These are phyloP conservation scores for Fallopia convolvulus DNA, from an alignment of 148 eudicot genomes.

Conservation along the genomic window DNA sequence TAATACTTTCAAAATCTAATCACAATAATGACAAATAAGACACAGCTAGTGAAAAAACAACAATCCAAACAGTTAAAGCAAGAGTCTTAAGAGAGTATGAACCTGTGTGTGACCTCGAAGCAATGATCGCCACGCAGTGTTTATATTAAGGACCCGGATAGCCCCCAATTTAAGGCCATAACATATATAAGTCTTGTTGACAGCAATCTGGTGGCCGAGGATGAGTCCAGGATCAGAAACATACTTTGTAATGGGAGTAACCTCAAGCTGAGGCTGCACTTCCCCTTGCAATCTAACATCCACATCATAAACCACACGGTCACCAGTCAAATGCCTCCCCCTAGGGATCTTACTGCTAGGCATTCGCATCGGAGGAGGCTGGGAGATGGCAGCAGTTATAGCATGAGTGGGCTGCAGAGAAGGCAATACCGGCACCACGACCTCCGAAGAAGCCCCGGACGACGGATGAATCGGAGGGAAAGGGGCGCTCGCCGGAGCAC, in stretches of 20 bases:
- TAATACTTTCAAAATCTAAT: background rate
- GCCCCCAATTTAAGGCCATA: slow-evolving; percentile 91
- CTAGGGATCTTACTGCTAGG: slow-evolving; percentile 75
- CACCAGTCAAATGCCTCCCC: slow-evolving; percentile 74
- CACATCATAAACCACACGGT: slow-evolving; percentile 58
- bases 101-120: slow-evolving; percentile 94
- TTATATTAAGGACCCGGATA: slow-evolving; percentile 82
- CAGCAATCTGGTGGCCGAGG: slow-evolving; percentile 87
- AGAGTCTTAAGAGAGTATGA: background rate
- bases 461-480: slow-evolving; percentile 27
- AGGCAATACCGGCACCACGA: slow-evolving; percentile 17
- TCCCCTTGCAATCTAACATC: slow-evolving; percentile 74
- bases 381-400: slow-evolving; percentile 17
- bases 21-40: background rate
- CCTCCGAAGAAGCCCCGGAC: slow-evolving; percentile 41
- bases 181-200: slow-evolving; percentile 82
- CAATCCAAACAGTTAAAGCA: background rate
- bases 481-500: slow-evolving; percentile 34
- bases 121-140: slow-evolving; percentile 83
- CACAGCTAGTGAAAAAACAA: background rate
- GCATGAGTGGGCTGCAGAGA: slow-evolving; percentile 21
- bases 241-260: slow-evolving; percentile 94
- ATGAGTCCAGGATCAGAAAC: slow-evolving; percentile 82
- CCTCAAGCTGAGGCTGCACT: slow-evolving; percentile 95
- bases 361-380: slow-evolving; percentile 47